A percentile compares a stretch with the other conserved stretches of the same genome.
Evolutionary conservation across 768 basidiomycete genomes (phyloP).

Genomic region (Holtermannia corniformis): DNA sequence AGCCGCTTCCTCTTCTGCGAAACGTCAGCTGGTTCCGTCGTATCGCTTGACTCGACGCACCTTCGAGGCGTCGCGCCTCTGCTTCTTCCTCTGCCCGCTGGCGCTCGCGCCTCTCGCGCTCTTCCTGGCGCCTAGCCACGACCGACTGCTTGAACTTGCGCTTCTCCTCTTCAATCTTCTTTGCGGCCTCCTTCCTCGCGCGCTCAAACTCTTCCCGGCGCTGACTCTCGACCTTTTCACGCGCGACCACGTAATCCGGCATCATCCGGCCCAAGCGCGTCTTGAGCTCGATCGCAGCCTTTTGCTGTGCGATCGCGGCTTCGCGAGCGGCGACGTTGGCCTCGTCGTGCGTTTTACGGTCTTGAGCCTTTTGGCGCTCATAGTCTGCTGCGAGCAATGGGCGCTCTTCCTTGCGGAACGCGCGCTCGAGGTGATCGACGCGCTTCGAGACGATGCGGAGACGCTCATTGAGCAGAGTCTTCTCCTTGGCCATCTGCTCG

Average conservation of each 20-base stretch:
- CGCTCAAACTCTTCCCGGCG: slow-evolving; percentile 58
- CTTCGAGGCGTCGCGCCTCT: slow-evolving; percentile 21
- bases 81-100: slow-evolving; percentile 39
- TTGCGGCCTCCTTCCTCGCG: slow-evolving; percentile 51
- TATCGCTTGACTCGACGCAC: slow-evolving; percentile 23
- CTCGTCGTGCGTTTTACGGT: slow-evolving; percentile 59
- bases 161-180: slow-evolving; percentile 78
- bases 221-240: slow-evolving; percentile 51
- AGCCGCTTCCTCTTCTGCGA: slow-evolving; percentile 54
- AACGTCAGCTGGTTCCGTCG: slow-evolving; percentile 34
- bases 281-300: slow-evolving; percentile 65
- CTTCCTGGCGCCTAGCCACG: slow-evolving; percentile 54
- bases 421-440: slow-evolving; percentile 89
- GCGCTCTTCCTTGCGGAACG: slow-evolving; percentile 84
- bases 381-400: slow-evolving; percentile 81
- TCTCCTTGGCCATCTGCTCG: slow-evolving; percentile 93
- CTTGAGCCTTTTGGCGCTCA: slow-evolving; percentile 67
- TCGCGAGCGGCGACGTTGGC: slow-evolving; percentile 55
- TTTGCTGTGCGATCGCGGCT: slow-evolving; percentile 51
- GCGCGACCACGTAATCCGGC: slow-evolving; percentile 55
- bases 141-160: slow-evolving; percentile 55
- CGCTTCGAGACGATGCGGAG: slow-evolving; percentile 77
- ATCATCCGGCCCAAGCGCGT: slow-evolving; percentile 61
- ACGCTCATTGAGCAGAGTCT: slow-evolving; percentile 71
- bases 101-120: slow-evolving; percentile 45